These are phyloP conservation scores for Aspergillus udagawae DNA, from an alignment of 2,329 filamentous ascomycete genomes.

Conservation along the genomic window DNA sequence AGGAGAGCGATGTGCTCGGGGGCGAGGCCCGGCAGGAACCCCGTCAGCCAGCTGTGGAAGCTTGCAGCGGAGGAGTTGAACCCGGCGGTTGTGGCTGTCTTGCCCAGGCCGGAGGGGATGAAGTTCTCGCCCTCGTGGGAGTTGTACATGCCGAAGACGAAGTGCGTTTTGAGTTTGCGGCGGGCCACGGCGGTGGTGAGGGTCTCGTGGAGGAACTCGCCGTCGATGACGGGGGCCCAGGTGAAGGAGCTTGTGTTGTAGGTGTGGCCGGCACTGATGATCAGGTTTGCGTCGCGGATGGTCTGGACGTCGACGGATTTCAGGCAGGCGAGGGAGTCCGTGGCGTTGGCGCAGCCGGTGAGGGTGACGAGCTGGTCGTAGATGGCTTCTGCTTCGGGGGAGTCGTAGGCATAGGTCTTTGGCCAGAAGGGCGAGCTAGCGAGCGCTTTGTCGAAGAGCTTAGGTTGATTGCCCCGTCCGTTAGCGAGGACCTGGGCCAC, in stretches of 20 bases:
- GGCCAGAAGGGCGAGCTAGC: slow-evolving; percentile 56
- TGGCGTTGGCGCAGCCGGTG: slow-evolving; percentile 45
- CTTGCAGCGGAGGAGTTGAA: slow-evolving; percentile 50
- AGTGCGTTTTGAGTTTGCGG: slow-evolving; percentile 43
- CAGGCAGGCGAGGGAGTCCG: slow-evolving; percentile 51
- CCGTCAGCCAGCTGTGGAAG: slow-evolving; percentile 52
- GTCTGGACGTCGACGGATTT: slow-evolving; percentile 52
- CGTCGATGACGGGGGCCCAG: slow-evolving; percentile 60
- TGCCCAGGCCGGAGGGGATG: slow-evolving; percentile 48
- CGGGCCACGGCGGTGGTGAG: slow-evolving; percentile 44
- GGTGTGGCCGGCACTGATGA: slow-evolving; percentile 46
- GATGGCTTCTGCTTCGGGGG: slow-evolving; percentile 48
- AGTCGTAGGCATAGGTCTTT: slow-evolving; percentile 53
- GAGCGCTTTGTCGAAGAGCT: slow-evolving; percentile 50
- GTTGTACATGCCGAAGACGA: slow-evolving; percentile 57
- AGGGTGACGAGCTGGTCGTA: slow-evolving; percentile 47
- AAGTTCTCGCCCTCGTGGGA: slow-evolving; percentile 62
- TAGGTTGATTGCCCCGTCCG: slow-evolving; percentile 38
- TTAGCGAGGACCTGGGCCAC: slow-evolving; percentile 45
- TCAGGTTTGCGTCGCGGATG: slow-evolving; percentile 50
- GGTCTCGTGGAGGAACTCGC: slow-evolving; percentile 46
- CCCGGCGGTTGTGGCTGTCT: slow-evolving; percentile 28
- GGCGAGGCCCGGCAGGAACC: slow-evolving; percentile 51
- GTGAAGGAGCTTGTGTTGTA: slow-evolving; percentile 56
- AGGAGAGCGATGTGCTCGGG: slow-evolving; percentile 37